Conservation (phyloP, 345 rosid species). For the Chamaenerion angustifolium region DNA sequence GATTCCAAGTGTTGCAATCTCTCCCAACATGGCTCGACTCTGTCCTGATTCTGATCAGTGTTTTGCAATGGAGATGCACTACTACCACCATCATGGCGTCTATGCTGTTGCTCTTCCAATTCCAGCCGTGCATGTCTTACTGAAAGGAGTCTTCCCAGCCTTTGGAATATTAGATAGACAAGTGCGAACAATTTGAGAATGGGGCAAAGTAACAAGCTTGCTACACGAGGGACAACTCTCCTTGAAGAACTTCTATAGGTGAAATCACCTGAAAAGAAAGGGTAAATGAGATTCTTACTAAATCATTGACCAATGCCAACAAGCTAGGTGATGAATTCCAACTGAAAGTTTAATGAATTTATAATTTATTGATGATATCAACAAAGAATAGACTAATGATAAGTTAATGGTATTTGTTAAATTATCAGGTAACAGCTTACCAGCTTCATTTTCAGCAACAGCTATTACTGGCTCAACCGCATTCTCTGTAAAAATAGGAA, state of each 20-base stretch:
- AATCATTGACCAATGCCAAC: too few species aligned
- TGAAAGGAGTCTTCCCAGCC: constrained; percentile 28
- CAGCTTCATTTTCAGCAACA: constrained; percentile 18
- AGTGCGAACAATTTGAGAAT: constrained; percentile 35
- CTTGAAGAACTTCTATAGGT: constrained; percentile 13
- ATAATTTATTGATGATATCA: not conserved
- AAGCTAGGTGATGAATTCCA: too few species aligned
- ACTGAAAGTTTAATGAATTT: too few species aligned
- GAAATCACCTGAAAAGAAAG: constrained; percentile 30
- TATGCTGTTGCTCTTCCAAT: constrained; percentile 23
- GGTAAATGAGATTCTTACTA: not conserved
- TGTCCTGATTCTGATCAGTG: constrained; percentile 14
- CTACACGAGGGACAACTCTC: constrained; percentile 17
- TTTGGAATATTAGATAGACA: constrained; percentile 30
- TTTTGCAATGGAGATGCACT: constrained; percentile 16
- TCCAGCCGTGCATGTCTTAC: constrained; percentile 15
- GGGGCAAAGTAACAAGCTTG: constrained; percentile 21
- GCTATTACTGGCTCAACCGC: constrained; percentile 17
- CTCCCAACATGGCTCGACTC: constrained; percentile 62
- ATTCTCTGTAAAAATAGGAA: not conserved
- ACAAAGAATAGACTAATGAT: not conserved
- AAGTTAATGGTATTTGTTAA: not conserved
- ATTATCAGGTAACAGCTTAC: constrained; percentile 24
- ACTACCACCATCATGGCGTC: constrained; percentile 20
- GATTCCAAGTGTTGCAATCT: constrained; percentile 70